Evolutionary conservation across 2,329 filamentous ascomycete genomes (phyloP), one percentile per base, ranked within the genome.

Genomic region (Claviceps fusiformis): DNA sequence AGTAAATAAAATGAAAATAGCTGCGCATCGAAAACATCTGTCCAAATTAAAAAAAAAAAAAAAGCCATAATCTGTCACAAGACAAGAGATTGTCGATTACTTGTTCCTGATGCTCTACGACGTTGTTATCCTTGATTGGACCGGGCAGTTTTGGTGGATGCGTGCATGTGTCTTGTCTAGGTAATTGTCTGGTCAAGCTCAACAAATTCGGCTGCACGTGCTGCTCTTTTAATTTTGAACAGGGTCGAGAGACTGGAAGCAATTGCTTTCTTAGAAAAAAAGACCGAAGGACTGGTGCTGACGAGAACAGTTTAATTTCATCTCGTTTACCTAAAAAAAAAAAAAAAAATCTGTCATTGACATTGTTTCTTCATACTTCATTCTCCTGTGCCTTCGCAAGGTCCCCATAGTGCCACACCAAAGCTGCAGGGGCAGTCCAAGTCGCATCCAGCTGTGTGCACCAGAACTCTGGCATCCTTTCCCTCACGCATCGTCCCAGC

Each of bases 121-220:
- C 13, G 19, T 47, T 29, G 43, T 33, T 19, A 44, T 52, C 15
- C 39, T 3, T 24, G 24, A 50, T 47, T 47, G 48, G 48, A 50
- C 33, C 11, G 9, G 41, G 2, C 24, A 29, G 24, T 31, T 35
- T 29, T 6, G 45, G 53, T 50, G 46, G 37, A 54, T 54, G 33
- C 47, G 13, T 27, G 24, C 17, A 17, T 41, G 7, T 33, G 2
- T 2, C 3, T 3, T 24, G 24, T 24, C 24, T 24, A n/a, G n/a
- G n/a, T n/a, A 3, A 2, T 24, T 24, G n/a, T 37, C 2, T 39
- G n/a, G 33, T 43, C 24, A 3, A 24, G 10, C 55, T 54, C 58
- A 56, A 58, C 56, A 53, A 50, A 46, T 56, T 53, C 39, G 55
- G 51, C 37, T 10, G 31, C 47, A 56, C 37, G 17, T 51, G 51